Base-by-base conservation (phyloP, 2,329 filamentous ascomycete species). In the Penicillium vulpinum region DNA sequence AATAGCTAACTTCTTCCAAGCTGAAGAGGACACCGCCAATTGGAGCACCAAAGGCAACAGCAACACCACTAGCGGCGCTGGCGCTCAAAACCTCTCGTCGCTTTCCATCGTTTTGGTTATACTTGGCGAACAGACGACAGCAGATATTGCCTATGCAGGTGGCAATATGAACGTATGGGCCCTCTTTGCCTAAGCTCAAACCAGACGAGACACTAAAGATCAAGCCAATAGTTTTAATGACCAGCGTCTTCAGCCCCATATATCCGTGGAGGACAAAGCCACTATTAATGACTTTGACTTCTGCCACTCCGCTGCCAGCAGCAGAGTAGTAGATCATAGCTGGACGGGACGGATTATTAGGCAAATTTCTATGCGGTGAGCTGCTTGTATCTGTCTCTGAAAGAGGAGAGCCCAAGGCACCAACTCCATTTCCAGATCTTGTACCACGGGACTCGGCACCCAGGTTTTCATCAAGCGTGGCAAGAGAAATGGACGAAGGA, bases 251-350 rank as follows among this genome's bases (percentile, higher is more conserved):
- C 38, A 96, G 75, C 65, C 94, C 94, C 8, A 99, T 83, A 71
- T 97, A 97, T 1, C 94, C 93, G 79, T 97, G 94, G 54, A 99
- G 80, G 54, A 99, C 93, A 69, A 97, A 99, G 6, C 94, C 94
- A 67, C 92, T 97, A n/a, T 97, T 84, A 57, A 97, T 97, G 58
- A 97, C 94, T 62, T 94, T 92, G 54, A 97, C 93, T 77, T 99
- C 94, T 7, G 94, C 94, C 13, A 99, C 94, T 66, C 94, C 94
- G 75, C 92, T 96, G 47, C 94, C 94, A 40, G 93, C 93, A 57
- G 93, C 94, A 8, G 94, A 92, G 73, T 97, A 99, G 75, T 96
- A 99, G 5, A 93, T 84, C 88, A 95, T 95, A 1, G 91, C 89
- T 2, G 88, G 83, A 0, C 73, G 60, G 67, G 69, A 66, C 69